Base-by-base conservation (phyloP, 805 yeast genomes). In the Metschnikowia continentalis region DNA sequence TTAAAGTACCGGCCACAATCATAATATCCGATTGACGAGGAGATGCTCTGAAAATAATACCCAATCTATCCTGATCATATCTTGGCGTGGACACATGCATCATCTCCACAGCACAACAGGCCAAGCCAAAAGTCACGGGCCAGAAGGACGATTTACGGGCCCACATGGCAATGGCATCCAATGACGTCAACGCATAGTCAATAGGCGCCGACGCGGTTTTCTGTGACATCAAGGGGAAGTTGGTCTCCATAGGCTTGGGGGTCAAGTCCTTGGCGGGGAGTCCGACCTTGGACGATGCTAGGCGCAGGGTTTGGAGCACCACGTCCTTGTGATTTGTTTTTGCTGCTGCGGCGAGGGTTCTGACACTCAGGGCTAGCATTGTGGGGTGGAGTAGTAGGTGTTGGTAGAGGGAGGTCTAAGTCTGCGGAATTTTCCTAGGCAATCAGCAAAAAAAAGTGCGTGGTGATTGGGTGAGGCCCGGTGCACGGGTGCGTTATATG, bases 31-130 rank as follows among this genome's bases (percentile, higher is more conserved):
- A 83, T 70, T 88, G 96, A 73, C 96, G 86, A 48, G 96, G 96
- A 36, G 95, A 86, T 32, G 94, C 96, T 77, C 96, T 84, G 82
- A 88, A 88, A 79, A 88, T 88, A 63, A 88, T 88, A 62, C 96
- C 96, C 67, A 88, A 76, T 68, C 96, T 82, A 75, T 88, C 96
- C 73, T 89, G 96, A 71, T 88, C 96, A 70, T 88, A 88, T 65
- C 96, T 78, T 54, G 96, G 95, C 52, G 95, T 83, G 23, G 96
- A 88, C 36, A 86, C 87, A 67, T 88, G 96, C 96, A 88, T 88
- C 96, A 88, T 88, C 72, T 88, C 96, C 39, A 88, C 95, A 54
- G 96, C 96, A 76, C 96, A 88, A 72, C 96, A 88, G 7, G 96
- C 96, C 64, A 88, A 76, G 33, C 96, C 96, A 69, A 88, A 88